Conservation (phyloP, 345 rosid species). For the Alliaria petiolata region DNA sequence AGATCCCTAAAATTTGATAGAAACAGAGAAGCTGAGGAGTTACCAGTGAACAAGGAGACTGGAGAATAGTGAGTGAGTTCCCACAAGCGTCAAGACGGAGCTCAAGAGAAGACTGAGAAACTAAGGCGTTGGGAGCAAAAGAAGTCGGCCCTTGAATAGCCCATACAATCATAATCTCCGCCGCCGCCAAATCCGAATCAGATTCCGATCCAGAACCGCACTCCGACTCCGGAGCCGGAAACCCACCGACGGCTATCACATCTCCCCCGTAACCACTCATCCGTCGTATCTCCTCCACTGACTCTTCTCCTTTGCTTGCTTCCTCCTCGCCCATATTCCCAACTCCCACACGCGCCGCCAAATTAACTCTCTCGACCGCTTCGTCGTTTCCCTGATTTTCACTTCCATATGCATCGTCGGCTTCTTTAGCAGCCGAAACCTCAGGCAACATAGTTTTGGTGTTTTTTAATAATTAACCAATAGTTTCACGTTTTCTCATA, state of each 20-base stretch:
- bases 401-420: not conserved
- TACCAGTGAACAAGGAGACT: constrained; percentile 94
- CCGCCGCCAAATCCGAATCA: constrained; percentile 60
- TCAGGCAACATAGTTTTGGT: not conserved
- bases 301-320: constrained; percentile 26
- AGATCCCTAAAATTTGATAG: not conserved
- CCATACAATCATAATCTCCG: constrained; percentile 87
- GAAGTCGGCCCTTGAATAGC: constrained; percentile 83
- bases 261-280: constrained; percentile 63
- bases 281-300: constrained; percentile 26
- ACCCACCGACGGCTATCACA: constrained; percentile 41
- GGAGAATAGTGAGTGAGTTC: constrained; percentile 67
- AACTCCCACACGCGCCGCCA: constrained; percentile 5
- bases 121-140: constrained; percentile 68
- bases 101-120: constrained; percentile 73
- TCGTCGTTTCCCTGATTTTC: not conserved
- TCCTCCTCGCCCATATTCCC: constrained; percentile 20
- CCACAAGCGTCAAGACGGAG: constrained; percentile 88
- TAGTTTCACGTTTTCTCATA: not conserved
- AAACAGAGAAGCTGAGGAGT: not conserved
- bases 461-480: not conserved
- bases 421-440: not conserved
- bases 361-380: not conserved
- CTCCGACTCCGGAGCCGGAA: constrained; percentile 12
- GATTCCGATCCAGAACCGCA: constrained; percentile 18